Conservation (phyloP, 345 rosid genomes). For the Eucalyptus cloeziana region DNA sequence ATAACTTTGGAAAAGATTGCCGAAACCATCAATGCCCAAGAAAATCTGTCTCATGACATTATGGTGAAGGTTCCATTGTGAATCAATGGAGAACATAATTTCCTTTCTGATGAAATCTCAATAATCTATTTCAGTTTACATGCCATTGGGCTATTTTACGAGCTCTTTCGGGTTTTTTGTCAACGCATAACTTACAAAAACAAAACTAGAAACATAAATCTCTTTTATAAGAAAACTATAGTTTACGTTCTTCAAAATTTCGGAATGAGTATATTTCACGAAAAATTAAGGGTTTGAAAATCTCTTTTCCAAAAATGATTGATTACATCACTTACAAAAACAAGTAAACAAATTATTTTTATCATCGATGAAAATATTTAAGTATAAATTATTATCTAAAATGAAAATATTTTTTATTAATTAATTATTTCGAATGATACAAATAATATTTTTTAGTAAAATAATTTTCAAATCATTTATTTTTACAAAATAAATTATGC, state of each 20-base stretch:
- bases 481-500: no score
- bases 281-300: not conserved
- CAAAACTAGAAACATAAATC: not conserved
- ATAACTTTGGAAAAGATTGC: not conserved
- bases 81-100: not conserved
- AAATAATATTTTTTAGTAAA: no score
- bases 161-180: not conserved
- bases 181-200: not conserved
- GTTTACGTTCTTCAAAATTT: not conserved
- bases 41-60: not conserved
- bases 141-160: not conserved
- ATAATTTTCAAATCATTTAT: no score
- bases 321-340: not conserved
- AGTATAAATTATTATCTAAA: rapidly evolving
- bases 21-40: not conserved
- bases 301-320: not conserved
- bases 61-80: not conserved
- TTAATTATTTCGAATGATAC: no score
- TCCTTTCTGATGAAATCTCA: not conserved
- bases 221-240: not conserved
- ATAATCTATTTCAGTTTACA: not conserved
- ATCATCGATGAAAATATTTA: not conserved
- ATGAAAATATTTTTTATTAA: rapidly evolving
- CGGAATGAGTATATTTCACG: no score
- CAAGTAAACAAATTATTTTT: not conserved